Evolutionary conservation across 768 basidiomycete genomes (phyloP).

Genomic region (Tulasnella sp.): DNA sequence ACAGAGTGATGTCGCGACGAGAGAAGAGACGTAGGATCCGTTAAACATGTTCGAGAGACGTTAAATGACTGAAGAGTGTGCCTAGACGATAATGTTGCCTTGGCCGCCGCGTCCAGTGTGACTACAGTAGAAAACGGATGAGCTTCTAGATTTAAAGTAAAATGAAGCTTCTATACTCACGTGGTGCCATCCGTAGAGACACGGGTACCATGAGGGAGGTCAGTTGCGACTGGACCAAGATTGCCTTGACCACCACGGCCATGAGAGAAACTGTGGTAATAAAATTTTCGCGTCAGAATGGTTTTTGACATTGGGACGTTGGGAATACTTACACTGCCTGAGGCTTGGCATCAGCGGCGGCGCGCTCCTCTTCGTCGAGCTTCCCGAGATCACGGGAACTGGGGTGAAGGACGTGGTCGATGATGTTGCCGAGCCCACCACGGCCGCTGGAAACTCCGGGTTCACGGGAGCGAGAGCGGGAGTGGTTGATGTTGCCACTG

Average conservation of each 20-base stretch:
- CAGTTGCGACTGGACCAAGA: not conserved
- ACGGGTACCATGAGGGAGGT: not conserved
- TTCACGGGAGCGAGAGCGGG: conserved; percentile 51
- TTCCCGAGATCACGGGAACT: conserved; percentile 30
- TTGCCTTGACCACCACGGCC: conserved; percentile 1
- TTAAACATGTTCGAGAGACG: conserved; percentile 6
- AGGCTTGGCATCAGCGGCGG: conserved; percentile 31
- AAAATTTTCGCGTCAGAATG: not conserved
- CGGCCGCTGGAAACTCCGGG: conserved; percentile 28
- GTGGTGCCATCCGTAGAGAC: not conserved
- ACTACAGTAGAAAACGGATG: not conserved
- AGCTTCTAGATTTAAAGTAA: not conserved
- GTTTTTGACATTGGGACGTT: too few species aligned
- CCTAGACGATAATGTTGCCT: conserved; percentile 17
- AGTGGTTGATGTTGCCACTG: conserved; percentile 51
- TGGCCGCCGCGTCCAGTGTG: conserved; percentile 22
- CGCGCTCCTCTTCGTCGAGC: conserved; percentile 38
- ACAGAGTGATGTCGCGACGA: not conserved
- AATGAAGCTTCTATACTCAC: not conserved
- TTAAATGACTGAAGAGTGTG: not conserved
- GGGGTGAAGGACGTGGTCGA: conserved; percentile 21
- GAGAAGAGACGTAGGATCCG: not conserved
- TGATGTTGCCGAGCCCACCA: conserved; percentile 22
- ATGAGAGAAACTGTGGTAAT: not conserved
- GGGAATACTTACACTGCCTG: conserved; percentile 40